These are phyloP conservation scores for Vitis hybrid DNA, from an alignment of 177 flowering plant genomes.

Conservation along the genomic window DNA sequence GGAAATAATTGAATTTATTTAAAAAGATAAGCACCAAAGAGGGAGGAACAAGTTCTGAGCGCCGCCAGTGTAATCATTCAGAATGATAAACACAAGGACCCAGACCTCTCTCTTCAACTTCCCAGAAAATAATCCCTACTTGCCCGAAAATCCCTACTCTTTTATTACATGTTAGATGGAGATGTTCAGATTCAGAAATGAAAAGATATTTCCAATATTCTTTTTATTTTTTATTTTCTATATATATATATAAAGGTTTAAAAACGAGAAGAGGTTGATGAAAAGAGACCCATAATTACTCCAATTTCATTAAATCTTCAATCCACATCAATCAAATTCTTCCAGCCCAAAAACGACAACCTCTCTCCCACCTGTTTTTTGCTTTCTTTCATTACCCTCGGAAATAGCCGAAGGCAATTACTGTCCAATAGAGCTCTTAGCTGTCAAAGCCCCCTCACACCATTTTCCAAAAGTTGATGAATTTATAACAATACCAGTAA, in stretches of 20 bases:
- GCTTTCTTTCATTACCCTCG: conserved; percentile 20
- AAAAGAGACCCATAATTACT: neutral
- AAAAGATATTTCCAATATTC: neutral
- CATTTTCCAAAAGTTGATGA: conserved; percentile 2
- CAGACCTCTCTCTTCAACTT: conserved; percentile 26
- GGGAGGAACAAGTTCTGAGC: conserved; percentile 63
- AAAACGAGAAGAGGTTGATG: neutral
- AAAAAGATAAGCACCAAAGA: conserved; percentile 18
- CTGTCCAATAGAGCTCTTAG: conserved; percentile 19
- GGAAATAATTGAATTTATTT: neutral
- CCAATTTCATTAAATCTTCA: conserved; percentile 13
- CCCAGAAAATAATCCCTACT: conserved; percentile 14
- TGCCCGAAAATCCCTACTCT: conserved; percentile 17
- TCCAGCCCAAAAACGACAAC: conserved; percentile 3
- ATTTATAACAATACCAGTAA: neutral
- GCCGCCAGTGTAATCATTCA: conserved; percentile 80
- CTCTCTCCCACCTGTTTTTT: conserved; percentile 3
- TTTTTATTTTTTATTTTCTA: neutral
- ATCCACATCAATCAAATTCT: conserved; percentile 33
- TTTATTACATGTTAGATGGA: conserved; percentile 23
- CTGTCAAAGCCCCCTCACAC: conserved; percentile 20
- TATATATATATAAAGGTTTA: neutral
- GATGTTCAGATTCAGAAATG: conserved; percentile 15
- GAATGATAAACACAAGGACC: conserved; percentile 39
- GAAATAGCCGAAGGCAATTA: conserved; percentile 33